A percentile compares a stretch with the other conserved stretches of the same genome.
phyloP scores from a whole-genome alignment of 1,284 basidiomycete species.

The Irpex rosettiformis region DNA sequence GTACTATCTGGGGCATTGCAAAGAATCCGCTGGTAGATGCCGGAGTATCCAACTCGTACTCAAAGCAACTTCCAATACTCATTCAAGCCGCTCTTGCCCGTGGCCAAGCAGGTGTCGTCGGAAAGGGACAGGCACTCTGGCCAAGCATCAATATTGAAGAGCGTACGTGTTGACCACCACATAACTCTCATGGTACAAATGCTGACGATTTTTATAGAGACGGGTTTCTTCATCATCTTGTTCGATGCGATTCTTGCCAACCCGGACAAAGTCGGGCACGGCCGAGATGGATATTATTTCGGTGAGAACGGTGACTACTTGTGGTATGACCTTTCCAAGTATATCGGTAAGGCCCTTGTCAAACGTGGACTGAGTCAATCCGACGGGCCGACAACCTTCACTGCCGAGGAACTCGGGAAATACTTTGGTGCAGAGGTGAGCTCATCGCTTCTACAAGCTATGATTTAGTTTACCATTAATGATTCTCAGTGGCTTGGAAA shows the following conservation, averaged over 20 bases:
- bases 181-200: not conserved
- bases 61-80: conserved; percentile 34
- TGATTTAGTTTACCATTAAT: not conserved
- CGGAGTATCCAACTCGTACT: conserved; percentile 34
- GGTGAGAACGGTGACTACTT: conserved; percentile 43
- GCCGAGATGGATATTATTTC: conserved; percentile 45
- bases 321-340: conserved; percentile 34
- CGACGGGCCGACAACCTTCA: conserved; percentile 30
- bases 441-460: not conserved
- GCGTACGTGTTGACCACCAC: conserved; percentile 13
- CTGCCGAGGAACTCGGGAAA: conserved; percentile 30
- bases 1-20: conserved; percentile 27
- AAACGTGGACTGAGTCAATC: conserved; percentile 25
- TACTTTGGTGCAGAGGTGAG: conserved; percentile 23
- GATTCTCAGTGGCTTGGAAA: conserved; percentile 4
- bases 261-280: conserved; percentile 30
- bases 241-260: conserved; percentile 19
- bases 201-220: conserved; percentile 13
- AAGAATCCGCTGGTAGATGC: conserved; percentile 31
- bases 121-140: conserved; percentile 29
- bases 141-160: conserved; percentile 31
- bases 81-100: conserved; percentile 28
- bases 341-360: conserved; percentile 33
- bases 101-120: conserved; percentile 32
- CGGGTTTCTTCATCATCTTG: conserved; percentile 25